phyloP scores from a whole-genome alignment of 768 basidiomycete species.

The Suillus hirtellus region DNA sequence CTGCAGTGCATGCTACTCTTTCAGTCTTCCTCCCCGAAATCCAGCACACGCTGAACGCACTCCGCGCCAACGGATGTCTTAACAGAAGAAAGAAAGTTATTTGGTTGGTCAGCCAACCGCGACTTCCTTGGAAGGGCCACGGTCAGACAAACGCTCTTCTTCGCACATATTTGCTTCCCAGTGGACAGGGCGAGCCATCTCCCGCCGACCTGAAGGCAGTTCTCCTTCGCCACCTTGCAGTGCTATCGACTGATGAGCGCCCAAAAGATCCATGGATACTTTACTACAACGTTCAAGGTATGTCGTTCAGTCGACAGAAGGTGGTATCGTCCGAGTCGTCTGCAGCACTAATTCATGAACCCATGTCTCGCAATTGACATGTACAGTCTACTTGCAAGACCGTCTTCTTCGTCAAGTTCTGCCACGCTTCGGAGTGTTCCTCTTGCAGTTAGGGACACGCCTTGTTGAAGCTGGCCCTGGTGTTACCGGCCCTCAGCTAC shows the following conservation, averaged over 20 bases:
- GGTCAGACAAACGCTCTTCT: slow-evolving; percentile 15
- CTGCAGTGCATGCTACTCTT: slow-evolving; percentile 47
- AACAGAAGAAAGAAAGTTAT: slow-evolving; percentile 19
- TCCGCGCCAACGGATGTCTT: slow-evolving; percentile 25
- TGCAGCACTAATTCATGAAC: not conserved
- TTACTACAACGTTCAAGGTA: slow-evolving; percentile 57
- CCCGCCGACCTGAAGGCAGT: not conserved
- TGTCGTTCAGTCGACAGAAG: not conserved
- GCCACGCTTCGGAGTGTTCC: slow-evolving; percentile 42
- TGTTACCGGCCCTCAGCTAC: not conserved
- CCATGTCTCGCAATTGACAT: not conserved
- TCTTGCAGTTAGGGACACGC: slow-evolving; percentile 34
- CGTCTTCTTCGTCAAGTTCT: slow-evolving; percentile 41
- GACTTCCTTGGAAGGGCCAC: slow-evolving; percentile 20
- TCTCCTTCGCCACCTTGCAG: not conserved
- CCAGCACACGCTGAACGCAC: slow-evolving; percentile 33
- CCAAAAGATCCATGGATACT: slow-evolving; percentile 46
- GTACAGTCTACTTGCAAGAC: slow-evolving; percentile 52
- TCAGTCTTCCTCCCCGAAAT: slow-evolving; percentile 45
- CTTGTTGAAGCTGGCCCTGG: not conserved
- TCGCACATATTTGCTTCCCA: not conserved
- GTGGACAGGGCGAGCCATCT: not conserved
- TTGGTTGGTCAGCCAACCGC: slow-evolving; percentile 25
- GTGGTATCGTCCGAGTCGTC: not conserved
- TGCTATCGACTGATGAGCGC: slow-evolving; percentile 6